Conservation (phyloP, 2,329 filamentous ascomycete species). For the Trichoderma koningii region DNA sequence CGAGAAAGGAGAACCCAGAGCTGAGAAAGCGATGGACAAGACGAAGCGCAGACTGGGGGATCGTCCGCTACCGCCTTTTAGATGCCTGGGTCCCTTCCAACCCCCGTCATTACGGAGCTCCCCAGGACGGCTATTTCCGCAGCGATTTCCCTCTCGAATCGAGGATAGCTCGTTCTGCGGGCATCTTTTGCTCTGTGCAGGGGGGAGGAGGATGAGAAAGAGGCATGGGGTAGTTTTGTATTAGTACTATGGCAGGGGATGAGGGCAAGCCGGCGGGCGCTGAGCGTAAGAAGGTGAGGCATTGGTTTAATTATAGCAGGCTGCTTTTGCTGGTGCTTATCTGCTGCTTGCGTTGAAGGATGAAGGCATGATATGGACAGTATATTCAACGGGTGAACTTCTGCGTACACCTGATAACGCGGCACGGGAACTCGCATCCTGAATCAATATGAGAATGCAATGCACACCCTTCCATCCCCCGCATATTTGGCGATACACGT, state of each 20-base stretch:
- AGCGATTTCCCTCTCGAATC: neutral
- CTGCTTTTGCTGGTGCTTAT: too few relatives aligned
- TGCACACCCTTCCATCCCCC: too few relatives aligned
- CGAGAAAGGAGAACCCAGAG: neutral
- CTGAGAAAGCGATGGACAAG: neutral
- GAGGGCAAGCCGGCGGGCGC: neutral
- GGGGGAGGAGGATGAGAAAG: neutral
- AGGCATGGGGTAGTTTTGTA: neutral
- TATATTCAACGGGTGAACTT: too few relatives aligned
- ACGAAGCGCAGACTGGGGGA: constrained; percentile 1
- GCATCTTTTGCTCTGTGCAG: neutral
- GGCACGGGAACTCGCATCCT: too few relatives aligned
- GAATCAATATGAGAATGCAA: too few relatives aligned
- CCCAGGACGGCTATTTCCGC: constrained; percentile 11
- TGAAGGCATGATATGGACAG: too few relatives aligned
- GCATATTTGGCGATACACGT: too few relatives aligned
- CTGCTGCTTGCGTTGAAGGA: too few relatives aligned
- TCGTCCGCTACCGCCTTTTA: constrained; percentile 25
- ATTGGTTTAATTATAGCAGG: constrained; percentile 3
- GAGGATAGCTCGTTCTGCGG: neutral
- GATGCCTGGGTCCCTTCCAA: neutral
- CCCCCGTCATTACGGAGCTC: neutral
- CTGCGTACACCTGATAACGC: too few relatives aligned
- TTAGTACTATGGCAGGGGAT: too few relatives aligned
- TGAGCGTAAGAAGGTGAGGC: neutral